phyloP scores from a whole-genome alignment of 352 stramenopile genomes.

The Phytophthora macrochlamydospora region DNA sequence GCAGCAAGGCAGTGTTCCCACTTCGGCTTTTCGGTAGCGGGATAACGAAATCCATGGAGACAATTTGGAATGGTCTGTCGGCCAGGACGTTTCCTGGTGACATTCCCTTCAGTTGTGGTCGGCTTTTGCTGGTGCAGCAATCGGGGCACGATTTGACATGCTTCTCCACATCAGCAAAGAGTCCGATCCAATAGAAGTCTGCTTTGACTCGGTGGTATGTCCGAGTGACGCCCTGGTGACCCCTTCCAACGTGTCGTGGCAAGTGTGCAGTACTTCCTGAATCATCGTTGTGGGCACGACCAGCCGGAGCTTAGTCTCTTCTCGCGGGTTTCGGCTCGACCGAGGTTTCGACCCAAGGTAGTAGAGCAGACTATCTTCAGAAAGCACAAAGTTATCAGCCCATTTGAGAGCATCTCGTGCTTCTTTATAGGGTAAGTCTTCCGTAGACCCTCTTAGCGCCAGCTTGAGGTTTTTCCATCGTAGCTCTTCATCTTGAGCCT shows the following conservation, averaged over 20 bases:
- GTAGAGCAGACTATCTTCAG: conserved; percentile 1
- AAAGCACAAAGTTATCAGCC: conserved; percentile 6
- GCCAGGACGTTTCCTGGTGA: neutral
- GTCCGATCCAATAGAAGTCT: neutral
- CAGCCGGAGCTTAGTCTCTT: neutral
- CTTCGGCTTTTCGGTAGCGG: neutral
- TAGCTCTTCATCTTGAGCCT: conserved; percentile 9
- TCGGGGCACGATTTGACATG: conserved; percentile 1
- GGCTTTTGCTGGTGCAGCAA: conserved; percentile 6
- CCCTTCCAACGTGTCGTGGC: conserved; percentile 7
- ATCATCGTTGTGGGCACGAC: conserved; percentile 3
- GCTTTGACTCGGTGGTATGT: neutral
- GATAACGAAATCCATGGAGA: neutral
- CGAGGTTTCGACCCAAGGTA: neutral
- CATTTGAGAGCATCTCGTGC: neutral
- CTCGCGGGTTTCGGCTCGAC: neutral
- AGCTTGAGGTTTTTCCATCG: conserved; percentile 4
- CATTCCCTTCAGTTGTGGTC: neutral
- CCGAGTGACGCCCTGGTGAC: neutral
- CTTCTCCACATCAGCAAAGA: conserved; percentile 3
- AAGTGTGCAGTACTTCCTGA: conserved; percentile 4
- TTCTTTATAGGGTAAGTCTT: neutral
- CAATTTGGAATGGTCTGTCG: neutral
- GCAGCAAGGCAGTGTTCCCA: neutral
- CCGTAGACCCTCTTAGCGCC: neutral